phyloP scores from a whole-genome alignment of 768 basidiomycete genomes.

The Arthromyces matolae region DNA sequence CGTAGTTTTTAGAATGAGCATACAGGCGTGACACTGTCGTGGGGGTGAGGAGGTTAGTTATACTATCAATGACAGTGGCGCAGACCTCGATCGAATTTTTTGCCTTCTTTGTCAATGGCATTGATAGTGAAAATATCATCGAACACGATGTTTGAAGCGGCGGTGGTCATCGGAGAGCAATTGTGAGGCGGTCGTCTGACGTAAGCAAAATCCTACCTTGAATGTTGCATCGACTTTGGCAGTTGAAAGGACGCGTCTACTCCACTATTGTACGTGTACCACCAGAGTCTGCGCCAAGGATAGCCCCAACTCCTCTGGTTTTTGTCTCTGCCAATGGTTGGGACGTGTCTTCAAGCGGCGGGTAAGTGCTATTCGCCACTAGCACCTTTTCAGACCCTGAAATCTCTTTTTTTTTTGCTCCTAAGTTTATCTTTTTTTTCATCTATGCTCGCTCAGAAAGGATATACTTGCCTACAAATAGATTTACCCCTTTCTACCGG shows the following conservation, averaged over 20 bases:
- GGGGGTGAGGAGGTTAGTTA: slow-evolving; percentile 1
- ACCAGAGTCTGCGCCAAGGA: slow-evolving; percentile 37
- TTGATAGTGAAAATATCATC: slow-evolving; percentile 90
- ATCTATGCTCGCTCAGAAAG: slow-evolving; percentile 41
- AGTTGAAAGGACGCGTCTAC: slow-evolving; percentile 21
- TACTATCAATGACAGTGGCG: slow-evolving; percentile 4
- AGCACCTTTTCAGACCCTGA: not conserved
- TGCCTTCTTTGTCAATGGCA: slow-evolving; percentile 86
- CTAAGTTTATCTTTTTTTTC: slow-evolving; percentile 36
- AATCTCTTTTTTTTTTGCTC: not conserved
- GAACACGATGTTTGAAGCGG: slow-evolving; percentile 77
- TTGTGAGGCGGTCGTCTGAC: too few species aligned
- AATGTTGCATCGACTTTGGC: slow-evolving; percentile 2
- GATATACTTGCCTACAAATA: slow-evolving; percentile 46
- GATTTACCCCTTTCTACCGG: slow-evolving; percentile 31
- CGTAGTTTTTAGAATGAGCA: slow-evolving; percentile 85
- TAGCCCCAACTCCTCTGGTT: slow-evolving; percentile 50
- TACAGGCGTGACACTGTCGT: slow-evolving; percentile 82
- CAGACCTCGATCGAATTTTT: slow-evolving; percentile 96
- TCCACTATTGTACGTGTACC: slow-evolving; percentile 37
- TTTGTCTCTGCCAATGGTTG: slow-evolving; percentile 48
- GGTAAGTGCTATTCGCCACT: slow-evolving; percentile 23
- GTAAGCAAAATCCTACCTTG: not conserved
- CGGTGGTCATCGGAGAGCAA: slow-evolving; percentile 46
- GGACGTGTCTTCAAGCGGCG: slow-evolving; percentile 36